Evolutionary conservation across 352 stramenopile genomes (phyloP), one percentile per base, ranked within the genome.

Genomic region (Pythium phragmiticola): DNA sequence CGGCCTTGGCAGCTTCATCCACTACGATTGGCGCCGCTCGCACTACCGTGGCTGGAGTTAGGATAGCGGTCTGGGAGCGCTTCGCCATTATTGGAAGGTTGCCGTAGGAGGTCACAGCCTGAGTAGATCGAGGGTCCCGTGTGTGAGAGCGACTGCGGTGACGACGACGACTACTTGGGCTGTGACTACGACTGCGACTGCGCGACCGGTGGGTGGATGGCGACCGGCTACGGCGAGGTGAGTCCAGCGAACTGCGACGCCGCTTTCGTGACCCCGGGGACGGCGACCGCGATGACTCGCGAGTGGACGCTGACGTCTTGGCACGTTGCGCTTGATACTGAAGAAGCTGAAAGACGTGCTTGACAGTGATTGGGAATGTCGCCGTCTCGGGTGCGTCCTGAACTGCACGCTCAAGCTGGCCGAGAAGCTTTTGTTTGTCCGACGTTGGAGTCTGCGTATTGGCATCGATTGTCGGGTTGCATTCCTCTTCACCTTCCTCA

Each of bases 401-500:
- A n/a, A 73, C 60, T 13, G 50, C 28, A 28, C 12, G 21, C 43
- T 68, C 66, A 0, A 73, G 42, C 34, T 68, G 23, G 4, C 39
- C 17, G 21, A 60, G 43, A 9, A 72, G 47, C 3, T 59, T 42
- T 21, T 26, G 23, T 34, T 68, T 54, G 59, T 23, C 46, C 8
- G 34, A 54, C 14, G 59, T 57, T 12, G 19, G 37, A 12, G 57
- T 56, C 12, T 63, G 65, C 8, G 39, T 55, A 17, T 56, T 42
- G 6, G 33, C 21, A 17, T 69, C 34, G 52, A 21, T 16, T 60
- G 26, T 14, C 3, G 33, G 9, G n/a, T 3, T 37, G 11, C 39
- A 34, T 26, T 56, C 63, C 69, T 86, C 82, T 48, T 91, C 82
- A 6, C 82, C 81, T 64, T 92, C 79, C 58, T 92, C 80, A 19